Evolutionary conservation across 73 alveolate species (phyloP), one percentile per base, ranked within the genome.

Genomic region (Tetrahymena malaccensis): DNA sequence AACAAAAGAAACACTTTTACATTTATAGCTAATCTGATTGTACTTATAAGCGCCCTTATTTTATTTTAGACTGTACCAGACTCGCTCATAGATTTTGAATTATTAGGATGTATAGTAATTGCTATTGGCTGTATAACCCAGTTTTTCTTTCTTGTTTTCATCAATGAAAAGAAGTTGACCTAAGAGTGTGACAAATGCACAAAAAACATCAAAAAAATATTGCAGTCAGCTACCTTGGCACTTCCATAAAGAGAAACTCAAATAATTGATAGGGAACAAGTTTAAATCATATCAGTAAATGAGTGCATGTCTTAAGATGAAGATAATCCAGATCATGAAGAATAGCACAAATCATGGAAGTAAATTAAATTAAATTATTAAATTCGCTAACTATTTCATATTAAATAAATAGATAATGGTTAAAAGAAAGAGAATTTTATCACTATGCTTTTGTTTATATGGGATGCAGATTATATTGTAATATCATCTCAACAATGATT

Each of bases 401-500:
- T 57, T 57, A 9, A 7, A 8, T 70, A 19, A 93, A 83, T 2
- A 94, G 94, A 34, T 96, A 93, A 17, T 98, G 99, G 99, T 93
- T 98, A 22, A 85, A 43, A 6, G 96, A 97, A 70, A 96, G 97
- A 43, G 38, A 96, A 27, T 97, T 97, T 94, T 97, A 97, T 84
- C 85, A 96, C 34, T 96, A 96, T 94, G 98, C 98, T 17, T 44
- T 96, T 10, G 98, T 96, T 31, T 98, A 98, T 89, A 98, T 96
- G 98, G 43, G 96, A 16, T 97, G 96, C 12, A 97, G 99, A 84
- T 93, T 98, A 31, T 97, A 98, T 6, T 96, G 98, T 34, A 98
- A 97, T 56, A 97, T 98, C 10, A 95, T 99, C 16, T 97, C 98
- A 97, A 96, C 98, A 6, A 96, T 97, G 97, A 94, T 97, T 43